Percentiles rank a stretch among this genome's conserved stretches.
phyloP scores from a whole-genome alignment of 495 filamentous ascomycete species.

The Aspergillus ostianus region DNA sequence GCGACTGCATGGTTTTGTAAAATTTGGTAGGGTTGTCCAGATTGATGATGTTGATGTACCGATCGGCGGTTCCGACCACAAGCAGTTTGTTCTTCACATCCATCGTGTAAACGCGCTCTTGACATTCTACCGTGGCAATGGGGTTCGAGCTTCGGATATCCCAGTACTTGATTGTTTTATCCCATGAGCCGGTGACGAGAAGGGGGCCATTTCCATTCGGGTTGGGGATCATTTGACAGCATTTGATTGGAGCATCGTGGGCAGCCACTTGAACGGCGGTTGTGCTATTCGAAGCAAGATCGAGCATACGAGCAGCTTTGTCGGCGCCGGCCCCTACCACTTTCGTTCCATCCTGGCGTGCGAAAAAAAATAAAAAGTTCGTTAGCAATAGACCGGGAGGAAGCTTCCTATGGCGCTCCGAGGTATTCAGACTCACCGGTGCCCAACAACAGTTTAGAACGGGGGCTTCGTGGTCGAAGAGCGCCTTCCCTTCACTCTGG shows the following conservation, averaged over 20 bases:
- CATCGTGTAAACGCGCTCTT: conserved; percentile 85
- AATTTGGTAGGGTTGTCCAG: conserved; percentile 73
- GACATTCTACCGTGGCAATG: conserved; percentile 62
- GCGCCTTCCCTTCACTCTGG: conserved; percentile 70
- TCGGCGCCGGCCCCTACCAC: conserved; percentile 82
- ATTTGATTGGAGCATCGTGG: conserved; percentile 78
- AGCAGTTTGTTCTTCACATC: conserved; percentile 77
- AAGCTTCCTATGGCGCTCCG: neutral
- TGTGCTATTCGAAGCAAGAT: conserved; percentile 58
- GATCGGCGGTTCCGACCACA: conserved; percentile 81
- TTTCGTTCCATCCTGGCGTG: conserved; percentile 62
- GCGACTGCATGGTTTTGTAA: conserved; percentile 80
- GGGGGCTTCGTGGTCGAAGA: conserved; percentile 73
- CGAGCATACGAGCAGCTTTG: conserved; percentile 76
- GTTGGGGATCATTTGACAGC: conserved; percentile 69
- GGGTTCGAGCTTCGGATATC: conserved; percentile 69
- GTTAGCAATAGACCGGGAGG: neutral
- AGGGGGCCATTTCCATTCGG: conserved; percentile 56
- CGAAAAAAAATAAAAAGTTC: neutral
- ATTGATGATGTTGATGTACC: conserved; percentile 84
- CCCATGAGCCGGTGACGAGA: conserved; percentile 90
- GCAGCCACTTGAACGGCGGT: conserved; percentile 63
- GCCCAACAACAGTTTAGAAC: conserved; percentile 81
- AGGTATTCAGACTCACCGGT: conserved; percentile 55
- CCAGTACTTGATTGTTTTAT: conserved; percentile 96